Base-by-base conservation (phyloP, 2,329 filamentous ascomycete genomes). In the Monascus ruber region DNA sequence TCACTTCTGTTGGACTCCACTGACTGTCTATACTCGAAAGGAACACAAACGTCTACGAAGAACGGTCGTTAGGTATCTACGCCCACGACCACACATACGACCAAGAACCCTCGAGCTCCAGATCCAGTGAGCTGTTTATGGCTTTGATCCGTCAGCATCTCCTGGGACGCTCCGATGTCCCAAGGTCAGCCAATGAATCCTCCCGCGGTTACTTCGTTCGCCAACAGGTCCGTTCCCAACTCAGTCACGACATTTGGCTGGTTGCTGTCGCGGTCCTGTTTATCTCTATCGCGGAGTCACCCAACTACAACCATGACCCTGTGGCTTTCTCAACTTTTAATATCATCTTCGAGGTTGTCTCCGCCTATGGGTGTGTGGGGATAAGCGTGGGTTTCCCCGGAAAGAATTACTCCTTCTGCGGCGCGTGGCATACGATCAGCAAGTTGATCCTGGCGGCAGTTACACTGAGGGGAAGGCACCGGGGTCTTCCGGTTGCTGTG, bases 21-120 rank as follows among this genome's bases (percentile, higher is more conserved):
- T 17, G 17, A 17, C 17, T 17, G 17, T 17, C 17, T 17, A 17
- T 17, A 17, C 17, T 3, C 17, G 17, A 7, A 11, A 34, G 80
- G 26, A 76, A 79, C 53, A 81, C 79, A 31, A 84, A 84, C 51
- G 75, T 82, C 26, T 85, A 85, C 52, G 80, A 84, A 53, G 79
- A 85, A 50, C 69, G 77, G 5, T 79, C 75, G 0, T 64, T 84
- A 1, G 79, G 79, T 0, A 58, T 62, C 25, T 62, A 59, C 40
- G 56, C 59, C 31, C 51, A 60, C 7, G 60, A 66, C 34, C 2
- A 35, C 6, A 4, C 8, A 39, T 48, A 6, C 26, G 6, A 5
- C 17, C 5, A 35, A 10, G 34, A 35, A 9, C 2, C 5, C 5
- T 11, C 5, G 8, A 24, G 8, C 9, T 10, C 28, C 28, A 29